phyloP scores from a whole-genome alignment of 2,329 filamentous ascomycete genomes.

The Botrytis sinoallii region DNA sequence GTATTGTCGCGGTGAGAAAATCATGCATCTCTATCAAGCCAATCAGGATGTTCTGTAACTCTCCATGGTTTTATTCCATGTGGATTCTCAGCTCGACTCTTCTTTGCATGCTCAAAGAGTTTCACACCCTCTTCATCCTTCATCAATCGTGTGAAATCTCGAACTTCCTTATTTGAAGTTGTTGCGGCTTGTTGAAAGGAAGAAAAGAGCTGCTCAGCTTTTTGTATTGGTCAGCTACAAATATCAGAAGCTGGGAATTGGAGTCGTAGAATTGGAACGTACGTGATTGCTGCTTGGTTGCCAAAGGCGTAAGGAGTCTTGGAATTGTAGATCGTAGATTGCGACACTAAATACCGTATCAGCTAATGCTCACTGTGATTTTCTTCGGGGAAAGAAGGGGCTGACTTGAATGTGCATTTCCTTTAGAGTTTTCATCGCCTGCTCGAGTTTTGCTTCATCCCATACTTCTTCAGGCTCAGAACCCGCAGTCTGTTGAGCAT shows the following conservation, averaged over 20 bases:
- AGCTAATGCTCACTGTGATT: not conserved
- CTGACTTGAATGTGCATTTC: constrained; percentile 40
- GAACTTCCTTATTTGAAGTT: constrained; percentile 49
- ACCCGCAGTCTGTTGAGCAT: constrained; percentile 1
- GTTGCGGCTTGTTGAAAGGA: constrained; percentile 49
- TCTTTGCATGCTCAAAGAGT: constrained; percentile 50
- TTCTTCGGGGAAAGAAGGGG: not conserved
- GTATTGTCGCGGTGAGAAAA: not conserved
- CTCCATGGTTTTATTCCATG: constrained; percentile 58
- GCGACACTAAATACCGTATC: constrained; percentile 42
- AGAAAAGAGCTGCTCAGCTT: constrained; percentile 51
- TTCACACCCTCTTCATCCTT: constrained; percentile 36
- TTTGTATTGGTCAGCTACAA: constrained; percentile 5
- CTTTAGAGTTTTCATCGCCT: constrained; percentile 36
- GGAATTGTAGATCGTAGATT: constrained; percentile 49
- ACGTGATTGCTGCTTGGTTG: constrained; percentile 51
- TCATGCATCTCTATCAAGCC: constrained; percentile 43
- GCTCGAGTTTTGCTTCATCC: constrained; percentile 37
- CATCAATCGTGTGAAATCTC: constrained; percentile 40
- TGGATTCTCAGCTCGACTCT: constrained; percentile 53
- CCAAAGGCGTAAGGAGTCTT: constrained; percentile 51
- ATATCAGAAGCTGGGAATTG: not conserved
- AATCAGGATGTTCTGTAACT: constrained; percentile 57
- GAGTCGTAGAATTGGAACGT: constrained; percentile 34
- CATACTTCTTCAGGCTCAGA: constrained; percentile 29